These are phyloP conservation scores for Lasiodiplodia citricola DNA, from an alignment of 2,329 filamentous ascomycete species.

Conservation along the genomic window DNA sequence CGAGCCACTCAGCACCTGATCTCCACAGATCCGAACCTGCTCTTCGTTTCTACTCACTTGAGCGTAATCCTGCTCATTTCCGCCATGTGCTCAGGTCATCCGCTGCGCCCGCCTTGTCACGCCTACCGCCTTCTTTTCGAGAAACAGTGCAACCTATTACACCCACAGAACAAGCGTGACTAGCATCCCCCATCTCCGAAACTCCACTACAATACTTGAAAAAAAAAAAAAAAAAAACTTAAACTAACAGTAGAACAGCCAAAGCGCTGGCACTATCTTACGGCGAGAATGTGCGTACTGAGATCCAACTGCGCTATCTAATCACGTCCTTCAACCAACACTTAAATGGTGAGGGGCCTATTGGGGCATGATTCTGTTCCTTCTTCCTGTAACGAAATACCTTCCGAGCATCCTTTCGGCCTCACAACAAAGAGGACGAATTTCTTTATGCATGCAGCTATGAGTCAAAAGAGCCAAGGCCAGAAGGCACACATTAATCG, in stretches of 20 bases:
- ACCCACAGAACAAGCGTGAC: neutral
- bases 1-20: neutral
- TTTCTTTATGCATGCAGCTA: neutral
- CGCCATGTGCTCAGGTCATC: neutral
- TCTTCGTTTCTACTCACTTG: neutral
- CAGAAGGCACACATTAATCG: slow-evolving; percentile 40
- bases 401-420: neutral
- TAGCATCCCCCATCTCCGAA: neutral
- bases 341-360: slow-evolving; percentile 45
- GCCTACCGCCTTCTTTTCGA: neutral
- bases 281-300: slow-evolving; percentile 44
- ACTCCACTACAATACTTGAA: neutral
- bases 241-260: neutral
- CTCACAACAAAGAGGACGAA: neutral
- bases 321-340: slow-evolving; percentile 51
- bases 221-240: neutral
- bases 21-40: neutral
- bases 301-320: slow-evolving; percentile 52
- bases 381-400: neutral
- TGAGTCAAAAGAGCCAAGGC: slow-evolving; percentile 54
- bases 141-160: neutral
- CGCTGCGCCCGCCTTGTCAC: neutral
- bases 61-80: neutral
- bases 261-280: neutral
- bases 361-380: neutral